Evolutionary conservation across 495 filamentous ascomycete species (phyloP), one percentile per base, ranked within the genome.

Genomic region (Penicillium riverlandense): DNA sequence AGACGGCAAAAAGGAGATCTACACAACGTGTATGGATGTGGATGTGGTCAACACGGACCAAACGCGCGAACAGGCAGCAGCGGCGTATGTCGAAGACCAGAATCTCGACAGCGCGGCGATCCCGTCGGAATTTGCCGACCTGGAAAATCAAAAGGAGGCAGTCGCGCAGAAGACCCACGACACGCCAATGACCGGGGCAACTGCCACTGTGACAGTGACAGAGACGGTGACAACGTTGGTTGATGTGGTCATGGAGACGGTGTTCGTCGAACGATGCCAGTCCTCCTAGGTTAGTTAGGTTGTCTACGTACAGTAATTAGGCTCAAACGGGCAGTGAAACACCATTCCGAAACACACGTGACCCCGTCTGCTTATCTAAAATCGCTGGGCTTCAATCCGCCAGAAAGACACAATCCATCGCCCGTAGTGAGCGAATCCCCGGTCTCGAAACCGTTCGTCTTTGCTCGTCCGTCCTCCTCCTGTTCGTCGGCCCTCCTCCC

Each of bases 21-120:
- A 95, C 58, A 90, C 86, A 0, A 82, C 83, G 7, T 91, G 90
- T 54, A 78, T 88, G 53, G 90, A 96, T 62, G 72, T 90, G 47
- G 65, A 84, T 34, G 65, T 94, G 39, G 63, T 69, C 41, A 69
- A 48, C 35, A 53, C 29, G 9, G 37, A 58, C 11, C 47, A 41
- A 0, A 54, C 48, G n/a, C 40, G 50, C 14, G 38, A 38, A 27
- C 31, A 49, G 8, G 28, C 32, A 14, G n/a, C 31, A 7, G 49
- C 39, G 1, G 44, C 43, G 1, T 71, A 65, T 58, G 48, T 37
- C 28, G 35, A 47, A 0, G 60, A 49, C 7, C 66, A 75, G 43
- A 57, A 62, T 37, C 47, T 72, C 30, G 62, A 72, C 44, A 51
- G 48, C 11, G 64, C 59, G 3, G 60, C 71, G 1, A 70, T 74